These are phyloP conservation scores for Nitzschia palea DNA, from an alignment of 108 stramenopile species.

Conservation along the genomic window DNA sequence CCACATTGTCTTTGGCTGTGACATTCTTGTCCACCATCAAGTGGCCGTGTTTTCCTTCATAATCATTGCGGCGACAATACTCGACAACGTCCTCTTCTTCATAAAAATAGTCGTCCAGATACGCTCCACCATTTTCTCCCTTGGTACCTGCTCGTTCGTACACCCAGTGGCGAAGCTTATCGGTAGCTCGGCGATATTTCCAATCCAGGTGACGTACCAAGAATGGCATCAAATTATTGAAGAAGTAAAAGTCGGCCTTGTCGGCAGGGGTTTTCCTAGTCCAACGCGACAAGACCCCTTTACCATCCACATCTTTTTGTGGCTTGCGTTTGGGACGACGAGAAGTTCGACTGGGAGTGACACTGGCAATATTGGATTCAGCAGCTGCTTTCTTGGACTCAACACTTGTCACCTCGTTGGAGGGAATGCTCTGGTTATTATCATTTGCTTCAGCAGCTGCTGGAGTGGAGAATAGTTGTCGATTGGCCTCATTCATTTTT, in stretches of 20 bases:
- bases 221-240: neutral
- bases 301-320: neutral
- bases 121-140: slow-evolving; percentile 1
- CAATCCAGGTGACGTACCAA: neutral
- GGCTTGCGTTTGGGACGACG: neutral
- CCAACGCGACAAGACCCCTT: neutral
- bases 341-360: neutral
- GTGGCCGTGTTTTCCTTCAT: neutral
- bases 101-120: slow-evolving; percentile 16
- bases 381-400: neutral
- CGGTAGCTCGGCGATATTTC: neutral
- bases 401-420: neutral
- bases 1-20: neutral
- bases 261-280: neutral
- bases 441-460: neutral
- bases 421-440: neutral
- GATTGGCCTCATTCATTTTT: neutral
- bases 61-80: slow-evolving; percentile 9
- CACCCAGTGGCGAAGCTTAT: neutral
- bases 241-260: neutral
- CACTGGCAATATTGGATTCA: neutral
- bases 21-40: neutral
- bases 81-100: slow-evolving; percentile 26
- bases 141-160: neutral
- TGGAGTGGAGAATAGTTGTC: neutral